A percentile compares a stretch with the other conserved stretches of the same genome.
Conservation (phyloP, 148 eudicot genomes). For the Diospyros kaki region DNA sequence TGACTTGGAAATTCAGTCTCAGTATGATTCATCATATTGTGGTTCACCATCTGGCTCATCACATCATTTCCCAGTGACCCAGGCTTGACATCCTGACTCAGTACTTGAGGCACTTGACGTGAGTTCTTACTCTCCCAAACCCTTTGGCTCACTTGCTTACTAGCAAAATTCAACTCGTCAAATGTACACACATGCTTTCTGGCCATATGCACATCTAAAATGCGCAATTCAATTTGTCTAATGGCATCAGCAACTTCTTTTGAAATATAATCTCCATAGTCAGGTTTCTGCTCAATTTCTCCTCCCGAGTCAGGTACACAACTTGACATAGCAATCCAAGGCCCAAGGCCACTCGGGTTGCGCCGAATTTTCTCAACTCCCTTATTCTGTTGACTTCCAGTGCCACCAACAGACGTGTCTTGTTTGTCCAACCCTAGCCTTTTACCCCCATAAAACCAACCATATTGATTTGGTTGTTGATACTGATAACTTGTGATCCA, state of each 20-base stretch:
- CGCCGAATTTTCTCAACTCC: background rate
- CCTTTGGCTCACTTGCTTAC: background rate
- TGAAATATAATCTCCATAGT: slow-evolving; percentile 19
- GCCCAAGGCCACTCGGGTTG: slow-evolving; percentile 7
- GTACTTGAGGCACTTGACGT: background rate
- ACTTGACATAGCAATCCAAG: slow-evolving; percentile 2
- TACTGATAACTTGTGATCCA: slow-evolving; percentile 6
- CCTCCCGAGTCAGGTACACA: background rate
- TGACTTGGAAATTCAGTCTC: slow-evolving; percentile 2
- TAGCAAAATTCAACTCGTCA: background rate
- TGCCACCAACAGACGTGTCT: background rate
- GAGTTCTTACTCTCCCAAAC: background rate
- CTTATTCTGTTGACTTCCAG: slow-evolving; percentile 5
- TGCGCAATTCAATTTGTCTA: slow-evolving; percentile 36
- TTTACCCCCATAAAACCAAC: background rate
- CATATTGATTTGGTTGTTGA: slow-evolving; percentile 8
- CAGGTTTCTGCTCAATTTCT: slow-evolving; percentile 10
- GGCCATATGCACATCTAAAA: slow-evolving; percentile 32
- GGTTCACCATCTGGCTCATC: background rate
- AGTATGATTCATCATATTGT: background rate
- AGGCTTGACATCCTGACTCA: background rate
- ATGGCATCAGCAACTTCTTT: slow-evolving; percentile 44
- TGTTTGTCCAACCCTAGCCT: slow-evolving; percentile 8
- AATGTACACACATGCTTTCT: slow-evolving; percentile 12
- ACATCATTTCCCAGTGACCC: background rate